A percentile compares a stretch with the other conserved stretches of the same genome.
phyloP scores from a whole-genome alignment of 2,329 filamentous ascomycete species.

The Apiospora arundinis region DNA sequence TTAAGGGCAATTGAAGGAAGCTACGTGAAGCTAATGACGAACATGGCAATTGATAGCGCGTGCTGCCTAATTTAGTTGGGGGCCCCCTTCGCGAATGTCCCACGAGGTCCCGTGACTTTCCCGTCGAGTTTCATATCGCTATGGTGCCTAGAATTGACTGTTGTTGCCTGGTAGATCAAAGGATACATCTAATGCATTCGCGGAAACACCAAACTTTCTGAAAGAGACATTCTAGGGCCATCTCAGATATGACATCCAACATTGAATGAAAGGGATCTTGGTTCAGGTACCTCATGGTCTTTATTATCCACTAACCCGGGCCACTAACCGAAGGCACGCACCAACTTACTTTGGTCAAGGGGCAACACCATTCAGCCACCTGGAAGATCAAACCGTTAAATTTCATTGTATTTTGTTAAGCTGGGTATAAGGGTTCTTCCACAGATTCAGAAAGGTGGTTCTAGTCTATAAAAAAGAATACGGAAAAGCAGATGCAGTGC shows the following conservation, averaged over 20 bases:
- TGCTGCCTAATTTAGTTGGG: background rate
- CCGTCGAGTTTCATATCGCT: background rate
- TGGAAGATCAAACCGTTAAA: background rate
- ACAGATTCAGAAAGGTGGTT: background rate
- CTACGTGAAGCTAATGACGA: background rate
- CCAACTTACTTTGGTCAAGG: background rate
- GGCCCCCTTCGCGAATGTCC: background rate
- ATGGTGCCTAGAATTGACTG: background rate
- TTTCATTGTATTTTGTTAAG: background rate
- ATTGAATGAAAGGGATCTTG: background rate
- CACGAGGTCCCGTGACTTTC: conserved; percentile 3
- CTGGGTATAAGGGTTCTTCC: background rate
- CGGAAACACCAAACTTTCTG: background rate
- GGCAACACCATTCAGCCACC: background rate
- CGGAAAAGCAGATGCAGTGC: background rate
- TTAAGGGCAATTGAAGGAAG: background rate
- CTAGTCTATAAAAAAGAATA: background rate
- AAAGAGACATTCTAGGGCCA: no score
- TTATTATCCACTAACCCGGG: background rate
- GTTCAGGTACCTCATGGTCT: background rate
- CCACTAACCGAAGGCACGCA: background rate
- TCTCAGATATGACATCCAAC: no score
- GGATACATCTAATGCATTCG: background rate
- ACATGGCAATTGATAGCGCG: background rate
- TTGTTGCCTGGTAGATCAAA: background rate